Evolutionary conservation across 2,329 filamentous ascomycete species (phyloP), one percentile per base, ranked within the genome.

Genomic region (Triangularia setosa): DNA sequence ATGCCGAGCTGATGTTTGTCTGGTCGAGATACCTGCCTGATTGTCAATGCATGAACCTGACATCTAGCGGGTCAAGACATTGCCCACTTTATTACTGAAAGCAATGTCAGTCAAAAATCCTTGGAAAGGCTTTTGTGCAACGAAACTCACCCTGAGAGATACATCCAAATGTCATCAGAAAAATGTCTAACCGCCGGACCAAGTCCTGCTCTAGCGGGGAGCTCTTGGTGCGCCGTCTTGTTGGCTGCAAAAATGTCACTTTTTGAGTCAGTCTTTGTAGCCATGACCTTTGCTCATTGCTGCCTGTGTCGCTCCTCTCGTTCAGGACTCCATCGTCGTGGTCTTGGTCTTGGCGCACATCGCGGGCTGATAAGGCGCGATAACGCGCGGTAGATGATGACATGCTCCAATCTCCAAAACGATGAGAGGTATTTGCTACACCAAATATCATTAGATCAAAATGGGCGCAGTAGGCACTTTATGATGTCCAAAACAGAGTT

Each of bases 1-100:
- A 79, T 12, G 77, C 77, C 18, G 68, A 73, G 62, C 71, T 76
- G 70, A 74, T 76, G 53, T 76, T 76, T 6, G 72, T 71, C 63
- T 77, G 76, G 61, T 79, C 77, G n/a, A 76, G 69, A 23, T 70
- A 71, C 57, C 67, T 71, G 58, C 23, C 14, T 25, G 64, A 24
- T 16, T 18, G 56, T 33, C 21, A 44, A 25, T 12, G 9, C 11
- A 27, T 18, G 58, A 14, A 52, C 12, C 11, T 6, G 23, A 14
- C 33, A 60, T 33, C 11, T 44, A 2, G 30, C 8, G n/a, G n/a
- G 21, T 24, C 21, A 59, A 1, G 57, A 9, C 9, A n/a, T 24
- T 9, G 23, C 65, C 53, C 58, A 67, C 67, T 69, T 69, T 11
- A 69, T 69, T 2, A 69, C 67, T 68, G 25, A 12, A 27, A 11